phyloP scores from a whole-genome alignment of 495 filamentous ascomycete species.

The Chlorociboria aeruginascens region DNA sequence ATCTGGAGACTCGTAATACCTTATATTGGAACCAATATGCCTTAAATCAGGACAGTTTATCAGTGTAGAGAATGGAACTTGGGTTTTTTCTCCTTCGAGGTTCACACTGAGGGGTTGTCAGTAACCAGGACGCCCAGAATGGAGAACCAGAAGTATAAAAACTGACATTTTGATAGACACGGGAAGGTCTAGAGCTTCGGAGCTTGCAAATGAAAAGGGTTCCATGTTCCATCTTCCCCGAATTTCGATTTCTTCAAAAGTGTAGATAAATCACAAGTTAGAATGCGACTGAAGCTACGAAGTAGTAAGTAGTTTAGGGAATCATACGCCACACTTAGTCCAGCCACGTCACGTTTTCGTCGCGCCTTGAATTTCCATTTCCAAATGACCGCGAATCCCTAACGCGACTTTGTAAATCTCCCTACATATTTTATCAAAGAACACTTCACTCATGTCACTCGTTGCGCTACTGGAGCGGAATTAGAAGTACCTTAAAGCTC shows the following conservation, averaged over 20 bases:
- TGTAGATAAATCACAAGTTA: not conserved
- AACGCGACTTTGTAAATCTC: not conserved
- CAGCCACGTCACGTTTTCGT: not conserved
- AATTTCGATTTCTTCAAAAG: not conserved
- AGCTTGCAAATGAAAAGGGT: constrained; percentile 86
- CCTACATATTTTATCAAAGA: not conserved
- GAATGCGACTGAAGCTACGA: too few relatives aligned
- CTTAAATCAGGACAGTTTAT: constrained; percentile 65
- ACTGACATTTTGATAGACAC: constrained; percentile 76
- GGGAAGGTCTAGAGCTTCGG: constrained; percentile 62
- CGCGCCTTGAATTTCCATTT: not conserved
- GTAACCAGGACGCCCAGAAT: not conserved
- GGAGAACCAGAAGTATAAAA: not conserved
- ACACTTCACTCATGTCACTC: not conserved
- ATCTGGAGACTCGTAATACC: constrained; percentile 22
- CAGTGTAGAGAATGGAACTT: constrained; percentile 66
- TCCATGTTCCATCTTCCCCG: constrained; percentile 51
- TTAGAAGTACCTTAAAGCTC: too few relatives aligned
- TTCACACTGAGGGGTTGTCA: constrained; percentile 45
- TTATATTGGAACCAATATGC: constrained; percentile 70
- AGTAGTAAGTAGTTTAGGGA: too few relatives aligned
- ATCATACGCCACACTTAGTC: too few relatives aligned
- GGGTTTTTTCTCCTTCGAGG: constrained; percentile 75
- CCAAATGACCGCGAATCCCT: not conserved
- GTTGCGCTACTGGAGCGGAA: too few relatives aligned